Conservation (phyloP, 2,329 filamentous ascomycete species). For the Fusarium vanettenii region DNA sequence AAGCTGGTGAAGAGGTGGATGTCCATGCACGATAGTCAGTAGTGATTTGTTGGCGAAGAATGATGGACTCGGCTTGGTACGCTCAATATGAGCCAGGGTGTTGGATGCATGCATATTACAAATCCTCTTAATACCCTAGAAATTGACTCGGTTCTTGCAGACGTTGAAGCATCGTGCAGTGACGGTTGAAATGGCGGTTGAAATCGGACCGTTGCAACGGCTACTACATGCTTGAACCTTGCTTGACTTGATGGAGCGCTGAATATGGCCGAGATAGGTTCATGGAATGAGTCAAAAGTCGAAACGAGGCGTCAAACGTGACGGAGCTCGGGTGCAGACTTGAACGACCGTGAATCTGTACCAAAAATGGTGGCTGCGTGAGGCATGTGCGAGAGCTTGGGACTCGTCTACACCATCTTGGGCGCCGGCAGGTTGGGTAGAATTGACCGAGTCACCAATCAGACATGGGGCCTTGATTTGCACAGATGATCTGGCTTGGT, state of each 20-base stretch:
- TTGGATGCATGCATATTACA: not conserved
- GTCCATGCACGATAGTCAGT: not conserved
- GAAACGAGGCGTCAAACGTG: not conserved
- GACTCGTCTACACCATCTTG: conserved; percentile 34
- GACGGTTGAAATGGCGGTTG: not conserved
- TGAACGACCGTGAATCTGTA: conserved; percentile 17
- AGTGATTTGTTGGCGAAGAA: not conserved
- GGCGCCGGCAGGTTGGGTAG: conserved; percentile 1
- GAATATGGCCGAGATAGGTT: not conserved
- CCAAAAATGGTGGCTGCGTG: conserved; percentile 24
- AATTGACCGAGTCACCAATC: conserved; percentile 19
- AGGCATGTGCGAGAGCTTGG: conserved; percentile 26
- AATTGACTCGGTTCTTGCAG: conserved; percentile 16
- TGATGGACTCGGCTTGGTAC: conserved; percentile 5
- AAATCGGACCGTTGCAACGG: not conserved
- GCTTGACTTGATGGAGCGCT: not conserved
- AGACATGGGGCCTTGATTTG: conserved; percentile 3
- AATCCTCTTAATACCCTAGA: conserved; percentile 23
- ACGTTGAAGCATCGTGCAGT: not conserved
- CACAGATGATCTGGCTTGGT: conserved; percentile 15
- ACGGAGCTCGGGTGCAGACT: not conserved
- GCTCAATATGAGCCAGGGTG: not conserved
- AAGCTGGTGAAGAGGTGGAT: not conserved
- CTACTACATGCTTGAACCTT: not conserved
- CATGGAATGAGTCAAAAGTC: not conserved